Conservation (phyloP, 768 basidiomycete genomes). For the Lactifluus pinguis region DNA sequence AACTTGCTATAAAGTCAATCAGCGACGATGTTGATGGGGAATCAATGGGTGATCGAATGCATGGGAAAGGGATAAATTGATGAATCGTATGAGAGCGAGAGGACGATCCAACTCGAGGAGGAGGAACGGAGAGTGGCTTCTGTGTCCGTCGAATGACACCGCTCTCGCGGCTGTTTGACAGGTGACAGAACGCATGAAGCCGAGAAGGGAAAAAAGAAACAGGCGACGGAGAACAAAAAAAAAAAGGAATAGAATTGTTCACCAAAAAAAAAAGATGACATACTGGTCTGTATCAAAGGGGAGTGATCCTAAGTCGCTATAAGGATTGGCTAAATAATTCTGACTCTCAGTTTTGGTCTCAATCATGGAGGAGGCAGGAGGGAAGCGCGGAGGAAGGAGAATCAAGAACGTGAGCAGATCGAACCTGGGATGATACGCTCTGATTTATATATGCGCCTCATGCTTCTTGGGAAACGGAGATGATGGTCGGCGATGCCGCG, state of each 20-base stretch:
- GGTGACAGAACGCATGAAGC: conserved; percentile 10
- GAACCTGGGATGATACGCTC: conserved; percentile 11
- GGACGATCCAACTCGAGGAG: conserved; percentile 12
- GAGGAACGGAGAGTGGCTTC: neutral
- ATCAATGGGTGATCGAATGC: conserved; percentile 16
- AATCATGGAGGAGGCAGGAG: conserved; percentile 18
- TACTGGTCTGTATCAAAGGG: conserved; percentile 11
- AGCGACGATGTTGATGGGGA: conserved; percentile 13
- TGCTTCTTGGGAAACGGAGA: conserved; percentile 18
- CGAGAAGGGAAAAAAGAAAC: neutral
- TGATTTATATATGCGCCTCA: conserved; percentile 15
- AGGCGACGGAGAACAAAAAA: neutral
- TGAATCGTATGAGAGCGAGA: conserved; percentile 4
- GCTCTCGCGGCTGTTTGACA: conserved; percentile 16
- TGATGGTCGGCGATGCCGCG: conserved; percentile 18
- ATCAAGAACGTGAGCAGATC: conserved; percentile 18
- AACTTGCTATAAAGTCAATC: conserved; percentile 22
- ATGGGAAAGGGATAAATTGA: conserved; percentile 12
- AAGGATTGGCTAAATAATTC: conserved; percentile 2
- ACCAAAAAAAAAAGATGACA: neutral
- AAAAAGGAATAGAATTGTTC: neutral
- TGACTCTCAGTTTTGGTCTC: conserved; percentile 14
- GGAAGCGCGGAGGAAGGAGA: conserved; percentile 18
- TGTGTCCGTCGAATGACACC: conserved; percentile 13
- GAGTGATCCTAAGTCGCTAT: conserved; percentile 12